Conservation (phyloP, 371 early-diverging fungal genomes). For the Phascolomyces articulosus region DNA sequence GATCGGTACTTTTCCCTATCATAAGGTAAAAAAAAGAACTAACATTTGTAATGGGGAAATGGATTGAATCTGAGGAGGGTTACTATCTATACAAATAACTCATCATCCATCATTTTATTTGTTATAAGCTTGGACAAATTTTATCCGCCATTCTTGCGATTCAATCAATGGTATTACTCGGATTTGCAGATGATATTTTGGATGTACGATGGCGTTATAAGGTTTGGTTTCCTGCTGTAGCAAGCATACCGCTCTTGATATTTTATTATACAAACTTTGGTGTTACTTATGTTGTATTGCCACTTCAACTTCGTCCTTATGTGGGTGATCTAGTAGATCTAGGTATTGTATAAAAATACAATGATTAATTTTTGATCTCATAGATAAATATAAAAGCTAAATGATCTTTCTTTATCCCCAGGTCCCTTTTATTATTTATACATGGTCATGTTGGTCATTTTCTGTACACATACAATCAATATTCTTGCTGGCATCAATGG, state of each 20-base stretch:
- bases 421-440: slow-evolving; percentile 92
- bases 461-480: slow-evolving; percentile 98
- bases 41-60: background rate
- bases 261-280: slow-evolving; percentile 93
- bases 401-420: slow-evolving; percentile 18
- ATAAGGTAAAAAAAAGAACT: slow-evolving; percentile 54
- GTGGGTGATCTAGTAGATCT: slow-evolving; percentile 80
- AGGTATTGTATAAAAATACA: slow-evolving; percentile 47
- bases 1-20: slow-evolving; percentile 69
- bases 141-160: slow-evolving; percentile 88
- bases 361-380: background rate
- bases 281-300: slow-evolving; percentile 87
- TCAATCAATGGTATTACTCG: slow-evolving; percentile 94
- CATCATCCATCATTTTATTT: too few species aligned
- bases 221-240: slow-evolving; percentile 92
- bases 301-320: slow-evolving; percentile 75
- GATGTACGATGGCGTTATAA: slow-evolving; percentile 97
- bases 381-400: too few species aligned
- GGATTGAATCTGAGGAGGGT: background rate
- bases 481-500: slow-evolving; percentile 99
- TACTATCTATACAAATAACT: background rate
- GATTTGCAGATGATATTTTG: slow-evolving; percentile 98
- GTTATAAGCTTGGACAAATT: slow-evolving; percentile 88
- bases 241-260: slow-evolving; percentile 91
- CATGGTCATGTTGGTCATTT: slow-evolving; percentile 87